Evolutionary conservation across 2,329 filamentous ascomycete genomes (phyloP).

Genomic region (Alternaria brassicae): DNA sequence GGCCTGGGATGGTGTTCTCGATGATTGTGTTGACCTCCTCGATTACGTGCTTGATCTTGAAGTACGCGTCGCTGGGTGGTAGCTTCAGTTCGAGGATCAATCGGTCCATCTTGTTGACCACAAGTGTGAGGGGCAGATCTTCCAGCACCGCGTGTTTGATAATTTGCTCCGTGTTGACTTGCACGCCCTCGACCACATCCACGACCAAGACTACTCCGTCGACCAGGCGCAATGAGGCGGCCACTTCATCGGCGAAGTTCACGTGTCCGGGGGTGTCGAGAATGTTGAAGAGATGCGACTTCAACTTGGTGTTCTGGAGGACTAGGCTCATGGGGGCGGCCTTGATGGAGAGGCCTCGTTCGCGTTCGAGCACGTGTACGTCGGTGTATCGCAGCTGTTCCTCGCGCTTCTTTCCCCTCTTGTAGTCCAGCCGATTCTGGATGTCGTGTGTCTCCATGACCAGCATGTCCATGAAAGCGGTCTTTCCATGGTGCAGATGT

Average conservation of each 20-base stretch:
- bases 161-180: conserved; percentile 94
- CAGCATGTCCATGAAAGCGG: conserved; percentile 97
- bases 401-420: conserved; percentile 80
- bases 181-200: conserved; percentile 98
- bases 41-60: conserved; percentile 98
- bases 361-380: conserved; percentile 84
- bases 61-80: conserved; percentile 94
- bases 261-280: conserved; percentile 97
- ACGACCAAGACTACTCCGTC: conserved; percentile 94
- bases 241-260: conserved; percentile 98
- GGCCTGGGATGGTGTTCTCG: conserved; percentile 82
- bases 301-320: conserved; percentile 84
- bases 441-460: conserved; percentile 95
- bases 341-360: conserved; percentile 91
- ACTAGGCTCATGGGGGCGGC: conserved; percentile 93
- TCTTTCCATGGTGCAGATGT: conserved; percentile 97
- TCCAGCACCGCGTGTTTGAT: conserved; percentile 95
- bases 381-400: conserved; percentile 96
- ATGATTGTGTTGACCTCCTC: conserved; percentile 98
- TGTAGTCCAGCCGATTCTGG: conserved; percentile 76
- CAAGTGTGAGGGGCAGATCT: conserved; percentile 83
- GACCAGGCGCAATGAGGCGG: conserved; percentile 81
- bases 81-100: conserved; percentile 93
- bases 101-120: conserved; percentile 97
- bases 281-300: conserved; percentile 94